A percentile compares a stretch with the other conserved stretches of the same genome.
Conservation (phyloP, 495 filamentous ascomycete species). For the Hypomontagnella monticulosa region DNA sequence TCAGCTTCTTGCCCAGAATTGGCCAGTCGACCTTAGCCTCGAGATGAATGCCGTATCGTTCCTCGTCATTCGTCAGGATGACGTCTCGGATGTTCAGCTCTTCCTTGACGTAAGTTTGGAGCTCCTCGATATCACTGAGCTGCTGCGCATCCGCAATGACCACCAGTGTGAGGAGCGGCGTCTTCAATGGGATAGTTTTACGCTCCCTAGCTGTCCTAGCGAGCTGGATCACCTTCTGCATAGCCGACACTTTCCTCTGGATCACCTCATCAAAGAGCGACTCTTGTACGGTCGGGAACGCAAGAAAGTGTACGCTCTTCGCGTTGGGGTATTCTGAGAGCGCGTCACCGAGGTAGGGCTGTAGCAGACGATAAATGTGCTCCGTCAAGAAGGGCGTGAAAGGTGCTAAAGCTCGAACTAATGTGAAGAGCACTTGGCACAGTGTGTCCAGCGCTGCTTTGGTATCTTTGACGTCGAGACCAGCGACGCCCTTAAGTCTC, state of each 20-base stretch:
- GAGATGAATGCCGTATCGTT: constrained; percentile 90
- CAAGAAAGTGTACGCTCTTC: constrained; percentile 90
- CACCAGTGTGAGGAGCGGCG: constrained; percentile 86
- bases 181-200: constrained; percentile 84
- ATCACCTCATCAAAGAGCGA: constrained; percentile 89
- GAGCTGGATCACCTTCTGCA: constrained; percentile 96
- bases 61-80: constrained; percentile 86
- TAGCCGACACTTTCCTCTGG: constrained; percentile 84
- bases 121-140: constrained; percentile 83
- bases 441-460: constrained; percentile 91
- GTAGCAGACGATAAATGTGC: constrained; percentile 88
- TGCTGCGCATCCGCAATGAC: constrained; percentile 87
- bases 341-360: constrained; percentile 65
- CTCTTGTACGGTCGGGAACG: constrained; percentile 86
- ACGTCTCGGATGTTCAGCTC: constrained; percentile 91
- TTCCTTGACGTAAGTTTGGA: constrained; percentile 85
- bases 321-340: constrained; percentile 77
- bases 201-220: constrained; percentile 86
- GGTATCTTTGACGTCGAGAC: constrained; percentile 76
- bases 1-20: constrained; percentile 93
- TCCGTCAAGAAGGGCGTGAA: constrained; percentile 97
- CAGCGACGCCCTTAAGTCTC: constrained; percentile 92
- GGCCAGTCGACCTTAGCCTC: constrained; percentile 91
- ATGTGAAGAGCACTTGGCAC: constrained; percentile 94
- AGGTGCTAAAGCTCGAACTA: constrained; percentile 86